These are phyloP conservation scores for Daldinia bambusicola DNA, from an alignment of 495 filamentous ascomycete genomes.

Conservation along the genomic window DNA sequence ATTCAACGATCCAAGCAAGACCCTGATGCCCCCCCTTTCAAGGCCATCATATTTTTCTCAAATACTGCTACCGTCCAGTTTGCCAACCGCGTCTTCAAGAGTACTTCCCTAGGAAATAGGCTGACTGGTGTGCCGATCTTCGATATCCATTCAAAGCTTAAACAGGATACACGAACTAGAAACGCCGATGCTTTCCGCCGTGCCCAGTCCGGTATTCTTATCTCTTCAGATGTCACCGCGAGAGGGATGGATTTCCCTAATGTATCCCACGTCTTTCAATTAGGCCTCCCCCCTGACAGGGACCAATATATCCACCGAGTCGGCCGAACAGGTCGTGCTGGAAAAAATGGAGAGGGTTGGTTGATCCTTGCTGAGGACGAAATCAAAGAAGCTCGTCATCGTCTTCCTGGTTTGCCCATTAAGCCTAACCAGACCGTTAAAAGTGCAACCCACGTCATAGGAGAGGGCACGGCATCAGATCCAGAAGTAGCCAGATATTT, in stretches of 20 bases:
- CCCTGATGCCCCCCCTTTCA: conserved; percentile 72
- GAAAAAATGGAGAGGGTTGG: conserved; percentile 83
- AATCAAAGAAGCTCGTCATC: conserved; percentile 54
- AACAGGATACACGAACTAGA: conserved; percentile 71
- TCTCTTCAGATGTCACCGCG: conserved; percentile 94
- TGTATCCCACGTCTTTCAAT: conserved; percentile 89
- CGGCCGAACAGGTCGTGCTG: conserved; percentile 76
- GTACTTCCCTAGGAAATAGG: conserved; percentile 28
- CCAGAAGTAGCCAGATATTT: conserved; percentile 52
- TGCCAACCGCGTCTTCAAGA: conserved; percentile 67
- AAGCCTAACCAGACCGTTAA: conserved; percentile 59
- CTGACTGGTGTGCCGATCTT: conserved; percentile 55
- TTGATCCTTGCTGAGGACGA: conserved; percentile 74
- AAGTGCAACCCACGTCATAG: conserved; percentile 62
- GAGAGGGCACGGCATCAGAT: conserved; percentile 48
- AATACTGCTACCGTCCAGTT: conserved; percentile 77
- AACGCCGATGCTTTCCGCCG: conserved; percentile 77
- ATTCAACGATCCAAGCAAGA: conserved; percentile 50
- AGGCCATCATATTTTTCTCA: conserved; percentile 91
- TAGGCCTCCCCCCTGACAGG: conserved; percentile 73
- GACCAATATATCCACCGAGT: conserved; percentile 92
- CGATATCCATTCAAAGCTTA: conserved; percentile 82
- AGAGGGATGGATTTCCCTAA: conserved; percentile 97
- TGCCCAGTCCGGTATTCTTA: conserved; percentile 73
- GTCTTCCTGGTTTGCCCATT: conserved; percentile 74